Base-by-base conservation (phyloP, 768 basidiomycete genomes). In the Clavaria fumosa region DNA sequence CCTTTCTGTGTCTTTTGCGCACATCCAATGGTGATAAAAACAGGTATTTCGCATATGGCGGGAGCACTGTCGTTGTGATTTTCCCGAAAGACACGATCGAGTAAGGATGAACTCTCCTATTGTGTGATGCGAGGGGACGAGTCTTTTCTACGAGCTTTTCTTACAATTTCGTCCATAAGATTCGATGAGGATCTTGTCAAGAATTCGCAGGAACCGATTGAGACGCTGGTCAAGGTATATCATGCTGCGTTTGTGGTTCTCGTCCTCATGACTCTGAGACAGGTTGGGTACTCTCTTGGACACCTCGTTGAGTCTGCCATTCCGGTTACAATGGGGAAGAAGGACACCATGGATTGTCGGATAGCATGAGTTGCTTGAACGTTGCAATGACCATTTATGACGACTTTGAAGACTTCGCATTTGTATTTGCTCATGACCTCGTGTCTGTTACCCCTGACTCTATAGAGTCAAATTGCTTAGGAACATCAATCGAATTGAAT, bases 41-140 rank as follows among this genome's bases (percentile, higher is more conserved):
- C 41, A 61, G 63, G 5, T 67, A 69, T 46, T 77, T 76, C 45
- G 68, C 75, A 19, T 85, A 84, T 49, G 83, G 82, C 1, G 82
- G 82, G n/a, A 79, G 76, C 46, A 84, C 82, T 2, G 44, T 75
- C 22, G 66, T 82, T 20, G 61, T 52, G 14, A 50, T 82, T 12
- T 78, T 78, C 54, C 74, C 76, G 3, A 57, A 56, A 22, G 66
- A 67, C 17, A 48, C 66, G 3, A 53, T 70, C 27, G 50, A 64
- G 62, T 69, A 43, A 40, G 66, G 51, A 5, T 27, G 35, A 3
- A 20, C n/a, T 24, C 7, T 24, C 19, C n/a, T n/a, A 35, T 14
- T 37, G 5, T 31, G 21, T 20, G 26, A 2, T 32, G 31, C 15
- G 5, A 10, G 17, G 20, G 11, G 24, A 22, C 7, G 15, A 12